These are phyloP conservation scores for Leucosporidium yakuticum DNA, from an alignment of 768 basidiomycete genomes.

Conservation along the genomic window DNA sequence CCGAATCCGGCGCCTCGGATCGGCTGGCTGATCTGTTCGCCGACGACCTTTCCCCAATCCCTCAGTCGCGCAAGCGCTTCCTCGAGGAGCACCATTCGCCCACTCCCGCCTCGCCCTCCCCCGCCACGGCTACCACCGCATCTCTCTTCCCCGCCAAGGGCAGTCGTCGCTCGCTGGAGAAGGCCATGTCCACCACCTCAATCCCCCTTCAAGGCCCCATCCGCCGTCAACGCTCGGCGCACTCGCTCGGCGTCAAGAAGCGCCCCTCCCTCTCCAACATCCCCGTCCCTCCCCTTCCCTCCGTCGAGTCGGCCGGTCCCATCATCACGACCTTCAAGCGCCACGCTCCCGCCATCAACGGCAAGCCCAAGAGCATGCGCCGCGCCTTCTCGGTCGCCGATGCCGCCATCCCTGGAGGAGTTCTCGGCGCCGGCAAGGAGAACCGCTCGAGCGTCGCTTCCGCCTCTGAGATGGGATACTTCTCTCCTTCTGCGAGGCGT, in stretches of 20 bases:
- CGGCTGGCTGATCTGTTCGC: conserved; percentile 15
- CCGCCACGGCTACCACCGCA: not conserved
- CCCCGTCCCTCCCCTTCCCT: not conserved
- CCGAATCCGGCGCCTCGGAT: conserved; percentile 18
- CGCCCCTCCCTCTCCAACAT: conserved; percentile 10
- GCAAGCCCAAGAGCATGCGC: conserved; percentile 23
- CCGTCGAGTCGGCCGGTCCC: not conserved
- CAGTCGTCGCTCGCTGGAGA: conserved; percentile 14
- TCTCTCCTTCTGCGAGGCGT: not conserved
- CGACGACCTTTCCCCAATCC: conserved; percentile 21
- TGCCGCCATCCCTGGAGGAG: not conserved
- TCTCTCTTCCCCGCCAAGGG: conserved; percentile 10
- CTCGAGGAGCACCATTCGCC: conserved; percentile 33
- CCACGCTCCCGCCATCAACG: conserved; percentile 27
- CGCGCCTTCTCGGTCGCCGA: conserved; percentile 32
- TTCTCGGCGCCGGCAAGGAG: conserved; percentile 1
- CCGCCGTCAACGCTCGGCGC: conserved; percentile 1
- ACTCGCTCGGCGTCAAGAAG: conserved; percentile 19
- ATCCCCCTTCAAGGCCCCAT: not conserved
- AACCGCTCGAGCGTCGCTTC: conserved; percentile 4
- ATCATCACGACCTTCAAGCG: conserved; percentile 17
- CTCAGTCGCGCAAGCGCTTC: conserved; percentile 26
- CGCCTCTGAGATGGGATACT: not conserved
- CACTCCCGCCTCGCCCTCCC: conserved; percentile 8
- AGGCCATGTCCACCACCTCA: conserved; percentile 10